Percentiles rank a stretch among this genome's conserved stretches.
Conservation (phyloP, 1,139 yeast genomes). For the Diutina scorzettiae region DNA sequence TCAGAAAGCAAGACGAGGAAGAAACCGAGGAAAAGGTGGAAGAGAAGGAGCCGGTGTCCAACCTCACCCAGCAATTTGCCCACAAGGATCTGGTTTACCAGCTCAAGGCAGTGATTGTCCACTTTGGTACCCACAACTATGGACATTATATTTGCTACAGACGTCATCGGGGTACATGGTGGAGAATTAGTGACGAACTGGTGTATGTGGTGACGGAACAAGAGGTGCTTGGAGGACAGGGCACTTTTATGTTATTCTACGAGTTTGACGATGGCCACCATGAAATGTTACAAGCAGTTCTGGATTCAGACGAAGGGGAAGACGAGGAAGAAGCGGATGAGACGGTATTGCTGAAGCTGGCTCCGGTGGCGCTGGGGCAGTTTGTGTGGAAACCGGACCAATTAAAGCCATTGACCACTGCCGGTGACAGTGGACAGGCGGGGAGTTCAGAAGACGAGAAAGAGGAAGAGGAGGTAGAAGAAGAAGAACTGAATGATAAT, state of each 20-base stretch:
- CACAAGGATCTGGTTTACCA: slow-evolving; percentile 34
- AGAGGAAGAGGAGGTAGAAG: background rate
- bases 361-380: background rate
- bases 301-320: slow-evolving; percentile 1
- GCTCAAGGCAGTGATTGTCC: slow-evolving; percentile 77
- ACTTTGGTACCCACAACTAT: slow-evolving; percentile 88
- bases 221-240: slow-evolving; percentile 72
- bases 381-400: slow-evolving; percentile 1
- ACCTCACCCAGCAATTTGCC: background rate
- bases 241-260: slow-evolving; percentile 87
- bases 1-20: slow-evolving; percentile 45
- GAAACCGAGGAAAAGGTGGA: slow-evolving; percentile 3
- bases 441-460: too few species aligned
- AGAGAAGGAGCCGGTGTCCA: background rate
- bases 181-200: slow-evolving; percentile 87
- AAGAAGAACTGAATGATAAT: background rate
- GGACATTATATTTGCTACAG: slow-evolving; percentile 91
- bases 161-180: slow-evolving; percentile 74
- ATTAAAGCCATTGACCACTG: background rate
- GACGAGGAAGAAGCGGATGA: background rate
- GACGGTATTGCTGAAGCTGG: background rate
- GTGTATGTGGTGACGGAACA: slow-evolving; percentile 69
- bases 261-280: slow-evolving; percentile 39
- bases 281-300: slow-evolving; percentile 10
- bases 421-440: too few species aligned